Evolutionary conservation across 306 rosid genomes (phyloP).

Genomic region (Parietaria judaica): DNA sequence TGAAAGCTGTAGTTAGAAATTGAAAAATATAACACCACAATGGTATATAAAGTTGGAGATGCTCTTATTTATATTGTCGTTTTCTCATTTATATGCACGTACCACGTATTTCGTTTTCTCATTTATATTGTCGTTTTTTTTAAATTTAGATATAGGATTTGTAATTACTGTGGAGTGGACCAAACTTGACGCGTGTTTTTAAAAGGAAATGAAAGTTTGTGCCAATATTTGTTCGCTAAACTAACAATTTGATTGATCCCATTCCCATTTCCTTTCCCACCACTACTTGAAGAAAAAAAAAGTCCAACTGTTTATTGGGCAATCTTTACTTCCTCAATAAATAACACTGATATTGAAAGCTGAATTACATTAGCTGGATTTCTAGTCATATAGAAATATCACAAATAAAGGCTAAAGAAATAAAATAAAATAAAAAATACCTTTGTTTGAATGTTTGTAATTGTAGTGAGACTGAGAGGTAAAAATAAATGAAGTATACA

Average conservation of each 20-base stretch:
- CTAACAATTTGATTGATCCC: neutral
- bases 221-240: neutral
- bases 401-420: too few relatives aligned
- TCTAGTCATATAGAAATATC: too few relatives aligned
- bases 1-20: too few relatives aligned
- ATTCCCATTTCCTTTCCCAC: neutral
- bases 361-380: neutral
- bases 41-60: too few relatives aligned
- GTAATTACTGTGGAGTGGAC: neutral
- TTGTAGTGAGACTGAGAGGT: neutral
- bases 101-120: too few relatives aligned
- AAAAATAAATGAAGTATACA: conserved; percentile 1
- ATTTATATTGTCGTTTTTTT: too few relatives aligned
- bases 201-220: neutral
- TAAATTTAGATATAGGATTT: too few relatives aligned
- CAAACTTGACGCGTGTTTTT: conserved; percentile 7
- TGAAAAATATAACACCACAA: too few relatives aligned
- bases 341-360: conserved; percentile 4
- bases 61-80: too few relatives aligned
- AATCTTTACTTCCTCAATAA: neutral
- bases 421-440: too few relatives aligned
- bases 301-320: neutral
- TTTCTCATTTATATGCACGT: too few relatives aligned
- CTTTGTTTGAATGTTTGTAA: neutral
- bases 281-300: neutral